Conservation (phyloP, 495 filamentous ascomycete genomes). For the Aspergillus carlsbadensis region DNA sequence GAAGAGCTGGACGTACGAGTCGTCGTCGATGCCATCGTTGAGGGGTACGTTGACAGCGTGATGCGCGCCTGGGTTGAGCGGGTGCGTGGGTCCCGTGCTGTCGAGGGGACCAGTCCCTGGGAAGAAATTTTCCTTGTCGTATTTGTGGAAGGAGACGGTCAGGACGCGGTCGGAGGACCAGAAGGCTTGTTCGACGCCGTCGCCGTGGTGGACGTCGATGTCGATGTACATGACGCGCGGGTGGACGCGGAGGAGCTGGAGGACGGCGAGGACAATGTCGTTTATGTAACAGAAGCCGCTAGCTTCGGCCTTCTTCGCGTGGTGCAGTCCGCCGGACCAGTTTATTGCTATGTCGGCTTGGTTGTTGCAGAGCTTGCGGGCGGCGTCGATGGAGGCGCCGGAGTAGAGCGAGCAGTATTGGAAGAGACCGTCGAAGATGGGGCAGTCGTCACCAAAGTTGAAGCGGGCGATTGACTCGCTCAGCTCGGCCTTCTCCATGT, state of each 20-base stretch:
- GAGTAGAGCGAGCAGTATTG: constrained; percentile 93
- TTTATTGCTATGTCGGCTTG: constrained; percentile 96
- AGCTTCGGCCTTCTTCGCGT: constrained; percentile 92
- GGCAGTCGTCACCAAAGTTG: constrained; percentile 94
- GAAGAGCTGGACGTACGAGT: constrained; percentile 84
- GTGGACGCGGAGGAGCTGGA: constrained; percentile 83
- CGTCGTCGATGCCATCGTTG: constrained; percentile 84
- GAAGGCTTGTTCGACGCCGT: constrained; percentile 96
- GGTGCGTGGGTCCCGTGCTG: constrained; percentile 58
- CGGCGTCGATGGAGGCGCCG: constrained; percentile 86
- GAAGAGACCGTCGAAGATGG: constrained; percentile 93
- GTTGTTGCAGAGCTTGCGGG: constrained; percentile 78
- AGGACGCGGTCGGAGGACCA: constrained; percentile 95
- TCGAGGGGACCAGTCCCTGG: constrained; percentile 62
- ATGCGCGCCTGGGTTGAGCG: constrained; percentile 61
- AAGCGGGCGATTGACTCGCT: constrained; percentile 50
- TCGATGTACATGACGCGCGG: constrained; percentile 95
- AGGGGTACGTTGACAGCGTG: constrained; percentile 67
- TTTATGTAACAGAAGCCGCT: constrained; percentile 98
- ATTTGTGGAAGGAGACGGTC: constrained; percentile 97
- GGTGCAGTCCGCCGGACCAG: constrained; percentile 98
- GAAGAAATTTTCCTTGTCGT: constrained; percentile 77
- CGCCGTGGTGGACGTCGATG: constrained; percentile 97
- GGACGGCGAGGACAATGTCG: constrained; percentile 93
- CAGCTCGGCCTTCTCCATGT: constrained; percentile 48